Evolutionary conservation across 139 green algal species (phyloP), one percentile per base, ranked within the genome.

Genomic region (Chlorella sp.): DNA sequence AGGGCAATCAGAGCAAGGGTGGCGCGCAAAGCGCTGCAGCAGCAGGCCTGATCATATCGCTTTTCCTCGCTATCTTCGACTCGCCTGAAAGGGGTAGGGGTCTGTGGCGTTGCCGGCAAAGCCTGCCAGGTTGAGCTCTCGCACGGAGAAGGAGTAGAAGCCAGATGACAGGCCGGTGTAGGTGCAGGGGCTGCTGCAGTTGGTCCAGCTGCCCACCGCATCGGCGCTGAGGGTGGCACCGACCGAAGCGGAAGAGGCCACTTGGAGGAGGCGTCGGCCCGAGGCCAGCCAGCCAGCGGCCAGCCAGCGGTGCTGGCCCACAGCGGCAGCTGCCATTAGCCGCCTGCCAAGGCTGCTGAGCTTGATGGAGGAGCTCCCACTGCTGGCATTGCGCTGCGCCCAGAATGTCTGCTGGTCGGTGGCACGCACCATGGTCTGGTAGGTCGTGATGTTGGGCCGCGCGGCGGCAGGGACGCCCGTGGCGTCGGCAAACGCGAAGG

Each of bases 91-190:
- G 1, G 80, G 55, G 36, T 74, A 73, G 12, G 67, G 46, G 23
- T 53, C 17, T 14, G 67, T 74, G 2, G 61, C 43, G 25, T 50
- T 69, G 61, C 85, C 76, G 14, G 66, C 19, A 56, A 89, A 89
- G 41, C 85, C 85, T 15, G 83, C 79, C 7, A 40, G 59, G 48
- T 90, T 83, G 2, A 81, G 48, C 2, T 69, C 83, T n/a, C 69
- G 70, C 17, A 68, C 60, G 15, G 41, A 50, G n/a, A 83, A 67
- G n/a, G 46, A 43, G 74, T 86, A 86, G 29, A 35, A 41, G 19
- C 81, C 81, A 29, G 29, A 36, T n/a, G 15, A 31, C 53, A 86
- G 55, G 36, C 63, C 76, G 33, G 46, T 21, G 31, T 77, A 77
- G 21, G 31, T 80, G 72, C 73, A 81, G 5, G 33, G 21, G 19